These are phyloP conservation scores for Trichoderma asperellum DNA, from an alignment of 2,329 filamentous ascomycete genomes.

Conservation along the genomic window DNA sequence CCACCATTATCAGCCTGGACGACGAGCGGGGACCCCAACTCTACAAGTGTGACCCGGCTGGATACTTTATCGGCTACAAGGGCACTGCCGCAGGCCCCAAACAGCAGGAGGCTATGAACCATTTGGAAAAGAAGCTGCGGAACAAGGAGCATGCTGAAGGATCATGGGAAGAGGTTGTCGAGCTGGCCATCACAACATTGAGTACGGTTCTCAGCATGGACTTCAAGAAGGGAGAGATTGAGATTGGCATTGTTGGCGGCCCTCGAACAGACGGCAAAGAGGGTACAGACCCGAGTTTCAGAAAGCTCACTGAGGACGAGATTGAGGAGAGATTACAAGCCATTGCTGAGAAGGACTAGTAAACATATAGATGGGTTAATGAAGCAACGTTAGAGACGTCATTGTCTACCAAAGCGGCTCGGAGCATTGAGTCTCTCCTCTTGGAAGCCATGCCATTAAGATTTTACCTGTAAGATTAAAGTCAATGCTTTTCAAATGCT, in stretches of 20 bases:
- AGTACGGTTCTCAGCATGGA: conserved; percentile 98
- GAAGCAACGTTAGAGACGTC: conserved; percentile 25
- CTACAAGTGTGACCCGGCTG: conserved; percentile 97
- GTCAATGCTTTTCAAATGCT: neutral
- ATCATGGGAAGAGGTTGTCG: conserved; percentile 95
- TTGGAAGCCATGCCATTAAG: neutral
- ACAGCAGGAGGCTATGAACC: conserved; percentile 97
- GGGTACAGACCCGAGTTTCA: conserved; percentile 78
- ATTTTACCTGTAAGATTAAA: neutral
- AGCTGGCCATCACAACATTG: conserved; percentile 91
- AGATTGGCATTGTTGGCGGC: conserved; percentile 95
- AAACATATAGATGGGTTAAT: conserved; percentile 34
- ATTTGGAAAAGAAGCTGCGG: conserved; percentile 99
- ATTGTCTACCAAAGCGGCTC: neutral
- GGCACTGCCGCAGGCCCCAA: conserved; percentile 96
- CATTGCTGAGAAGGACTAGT: conserved; percentile 97
- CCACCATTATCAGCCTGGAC: conserved; percentile 92
- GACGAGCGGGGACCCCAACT: conserved; percentile 90
- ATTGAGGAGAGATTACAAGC: conserved; percentile 98
- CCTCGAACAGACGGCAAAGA: conserved; percentile 81
- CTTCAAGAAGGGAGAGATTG: conserved; percentile 99
- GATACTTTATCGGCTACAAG: conserved; percentile 98
- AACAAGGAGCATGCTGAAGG: conserved; percentile 96
- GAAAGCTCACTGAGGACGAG: conserved; percentile 92
- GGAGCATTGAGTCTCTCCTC: neutral